A percentile compares a stretch with the other conserved stretches of the same genome.
These are phyloP conservation scores for Mycena galericulata DNA, from an alignment of 768 basidiomycete genomes.

Conservation along the genomic window DNA sequence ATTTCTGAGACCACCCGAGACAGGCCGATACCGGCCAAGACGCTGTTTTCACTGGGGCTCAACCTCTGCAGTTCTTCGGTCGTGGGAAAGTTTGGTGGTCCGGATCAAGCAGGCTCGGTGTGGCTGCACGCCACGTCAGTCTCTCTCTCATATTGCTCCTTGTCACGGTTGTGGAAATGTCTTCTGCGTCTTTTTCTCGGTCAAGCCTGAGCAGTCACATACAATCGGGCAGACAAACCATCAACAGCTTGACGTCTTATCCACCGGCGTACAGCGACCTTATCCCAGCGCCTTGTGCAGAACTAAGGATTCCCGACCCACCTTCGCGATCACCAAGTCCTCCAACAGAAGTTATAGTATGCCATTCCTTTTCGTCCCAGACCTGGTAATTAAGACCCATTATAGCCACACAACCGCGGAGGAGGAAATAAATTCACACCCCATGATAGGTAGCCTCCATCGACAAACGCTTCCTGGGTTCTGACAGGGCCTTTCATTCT, in stretches of 20 bases:
- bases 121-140: too few species aligned
- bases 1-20: too few species aligned
- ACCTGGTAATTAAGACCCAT: not conserved
- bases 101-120: too few species aligned
- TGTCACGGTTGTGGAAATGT: too few species aligned
- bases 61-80: too few species aligned
- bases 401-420: constrained; percentile 49
- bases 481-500: too few species aligned
- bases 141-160: too few species aligned
- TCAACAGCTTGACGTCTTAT: constrained; percentile 72
- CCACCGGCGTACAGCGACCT: constrained; percentile 58
- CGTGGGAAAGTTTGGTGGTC: too few species aligned
- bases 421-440: constrained; percentile 75
- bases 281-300: constrained; percentile 69
- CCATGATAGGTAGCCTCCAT: too few species aligned
- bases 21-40: too few species aligned
- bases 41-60: too few species aligned
- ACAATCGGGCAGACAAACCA: constrained; percentile 60
- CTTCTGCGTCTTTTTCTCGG: constrained; percentile 37
- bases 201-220: constrained; percentile 39
- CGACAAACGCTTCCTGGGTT: too few species aligned
- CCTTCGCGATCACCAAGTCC: constrained; percentile 80
- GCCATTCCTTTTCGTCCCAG: not conserved
- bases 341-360: constrained; percentile 60
- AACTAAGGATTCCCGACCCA: constrained; percentile 69